These are phyloP conservation scores for Ustilago tritici DNA, from an alignment of 1,284 basidiomycete genomes.

Conservation along the genomic window DNA sequence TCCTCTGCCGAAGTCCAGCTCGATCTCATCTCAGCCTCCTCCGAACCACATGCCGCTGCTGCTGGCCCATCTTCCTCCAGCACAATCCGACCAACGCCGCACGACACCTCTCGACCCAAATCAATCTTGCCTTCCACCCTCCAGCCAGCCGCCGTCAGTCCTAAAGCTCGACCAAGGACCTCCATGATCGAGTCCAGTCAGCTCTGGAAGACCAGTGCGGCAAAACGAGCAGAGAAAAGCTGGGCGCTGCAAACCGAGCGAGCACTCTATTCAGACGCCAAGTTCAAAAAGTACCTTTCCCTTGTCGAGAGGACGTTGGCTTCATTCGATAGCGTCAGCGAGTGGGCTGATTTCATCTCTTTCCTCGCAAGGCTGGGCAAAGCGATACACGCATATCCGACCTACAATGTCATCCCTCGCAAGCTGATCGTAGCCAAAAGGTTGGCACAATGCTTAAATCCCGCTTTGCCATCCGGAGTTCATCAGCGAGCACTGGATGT, in stretches of 20 bases:
- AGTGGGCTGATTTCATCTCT: constrained; percentile 99
- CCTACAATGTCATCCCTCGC: constrained; percentile 93
- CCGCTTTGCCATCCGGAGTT: constrained; percentile 93
- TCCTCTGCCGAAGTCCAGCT: constrained; percentile 50
- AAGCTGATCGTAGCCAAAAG: constrained; percentile 95
- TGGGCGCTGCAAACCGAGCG: constrained; percentile 67
- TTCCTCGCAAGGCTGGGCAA: constrained; percentile 95
- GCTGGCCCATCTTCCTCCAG: background rate
- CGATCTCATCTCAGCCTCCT: constrained; percentile 50
- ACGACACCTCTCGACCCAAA: constrained; percentile 6
- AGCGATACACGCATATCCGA: constrained; percentile 89
- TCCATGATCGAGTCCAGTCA: constrained; percentile 49
- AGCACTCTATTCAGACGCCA: constrained; percentile 76
- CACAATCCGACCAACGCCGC: background rate
- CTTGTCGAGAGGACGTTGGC: constrained; percentile 91
- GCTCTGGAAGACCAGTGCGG: constrained; percentile 64
- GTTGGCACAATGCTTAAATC: constrained; percentile 94
- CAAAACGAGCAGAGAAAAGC: constrained; percentile 61
- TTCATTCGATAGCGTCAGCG: constrained; percentile 94
- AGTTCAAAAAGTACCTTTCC: constrained; percentile 92
- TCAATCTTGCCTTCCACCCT: constrained; percentile 15
- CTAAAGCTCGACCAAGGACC: constrained; percentile 39
- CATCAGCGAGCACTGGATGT: constrained; percentile 96
- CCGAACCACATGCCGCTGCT: constrained; percentile 9
- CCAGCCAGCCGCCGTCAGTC: constrained; percentile 18